A percentile compares a stretch with the other conserved stretches of the same genome.
Conservation (phyloP, 768 basidiomycete species). For the Pholiota microspora region DNA sequence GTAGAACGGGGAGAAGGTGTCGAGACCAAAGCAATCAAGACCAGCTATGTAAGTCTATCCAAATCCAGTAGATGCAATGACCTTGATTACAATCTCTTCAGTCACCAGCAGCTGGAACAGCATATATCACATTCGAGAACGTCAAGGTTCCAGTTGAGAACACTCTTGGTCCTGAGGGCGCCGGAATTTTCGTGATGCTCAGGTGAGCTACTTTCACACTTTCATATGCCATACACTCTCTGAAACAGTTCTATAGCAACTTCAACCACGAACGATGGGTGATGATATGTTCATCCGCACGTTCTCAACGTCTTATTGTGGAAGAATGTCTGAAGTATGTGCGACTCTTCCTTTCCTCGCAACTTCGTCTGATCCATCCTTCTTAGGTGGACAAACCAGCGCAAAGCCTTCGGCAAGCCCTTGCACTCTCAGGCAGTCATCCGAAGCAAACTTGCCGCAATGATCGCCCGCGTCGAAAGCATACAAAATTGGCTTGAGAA, state of each 20-base stretch:
- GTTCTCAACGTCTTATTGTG: conserved; percentile 59
- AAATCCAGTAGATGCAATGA: not conserved
- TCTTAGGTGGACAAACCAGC: conserved; percentile 77
- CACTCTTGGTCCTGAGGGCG: conserved; percentile 77
- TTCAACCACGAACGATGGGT: conserved; percentile 90
- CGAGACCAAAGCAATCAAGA: conserved; percentile 85
- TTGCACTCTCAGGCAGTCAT: conserved; percentile 85
- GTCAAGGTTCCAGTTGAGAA: conserved; percentile 85
- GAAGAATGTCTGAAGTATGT: conserved; percentile 51
- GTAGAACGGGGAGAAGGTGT: conserved; percentile 82
- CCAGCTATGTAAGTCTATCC: conserved; percentile 40
- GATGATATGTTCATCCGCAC: conserved; percentile 74
- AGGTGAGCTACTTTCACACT: conserved; percentile 27
- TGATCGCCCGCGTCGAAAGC: conserved; percentile 66
- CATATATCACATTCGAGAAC: conserved; percentile 73
- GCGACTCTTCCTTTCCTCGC: conserved; percentile 2
- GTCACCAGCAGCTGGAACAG: conserved; percentile 81
- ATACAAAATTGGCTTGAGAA: conserved; percentile 82
- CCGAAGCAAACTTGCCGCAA: conserved; percentile 81
- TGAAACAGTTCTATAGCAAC: conserved; percentile 45
- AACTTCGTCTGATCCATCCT: conserved; percentile 3
- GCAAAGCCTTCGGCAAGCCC: conserved; percentile 89
- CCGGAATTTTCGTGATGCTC: conserved; percentile 55
- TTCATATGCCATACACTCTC: conserved; percentile 1
- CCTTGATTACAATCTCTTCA: conserved; percentile 11